phyloP scores from a whole-genome alignment of 495 filamentous ascomycete species.

The Penicillium turbatum region DNA sequence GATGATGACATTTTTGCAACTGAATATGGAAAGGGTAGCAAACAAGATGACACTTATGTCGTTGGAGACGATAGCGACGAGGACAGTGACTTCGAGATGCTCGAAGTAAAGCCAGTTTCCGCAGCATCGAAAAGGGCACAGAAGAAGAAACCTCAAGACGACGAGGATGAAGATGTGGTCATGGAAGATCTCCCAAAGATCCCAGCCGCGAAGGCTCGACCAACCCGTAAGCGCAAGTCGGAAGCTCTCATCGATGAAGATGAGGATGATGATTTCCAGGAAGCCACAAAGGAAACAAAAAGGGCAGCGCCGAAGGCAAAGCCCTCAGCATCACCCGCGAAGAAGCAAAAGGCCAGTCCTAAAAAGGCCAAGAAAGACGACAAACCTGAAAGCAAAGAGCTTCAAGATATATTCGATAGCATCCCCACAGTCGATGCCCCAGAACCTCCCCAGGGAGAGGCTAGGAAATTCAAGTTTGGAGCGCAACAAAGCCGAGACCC shows the following conservation, averaged over 20 bases:
- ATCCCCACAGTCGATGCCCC: slow-evolving; percentile 79
- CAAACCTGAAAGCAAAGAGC: slow-evolving; percentile 54
- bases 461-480: slow-evolving; percentile 67
- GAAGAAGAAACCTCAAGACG: slow-evolving; percentile 44
- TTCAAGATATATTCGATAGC: slow-evolving; percentile 81
- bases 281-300: slow-evolving; percentile 34
- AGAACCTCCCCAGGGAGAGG: slow-evolving; percentile 64
- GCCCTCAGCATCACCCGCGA: slow-evolving; percentile 40
- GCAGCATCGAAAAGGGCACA: slow-evolving; percentile 24
- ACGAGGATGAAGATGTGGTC: slow-evolving; percentile 46
- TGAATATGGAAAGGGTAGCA: slow-evolving; percentile 55
- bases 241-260: slow-evolving; percentile 44
- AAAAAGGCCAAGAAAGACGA: slow-evolving; percentile 57
- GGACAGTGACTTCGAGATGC: slow-evolving; percentile 42
- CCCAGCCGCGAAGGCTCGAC: slow-evolving; percentile 30
- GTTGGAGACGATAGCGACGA: slow-evolving; percentile 58
- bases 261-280: slow-evolving; percentile 31
- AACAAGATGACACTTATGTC: slow-evolving; percentile 67
- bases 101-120: slow-evolving; percentile 36
- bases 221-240: slow-evolving; percentile 55
- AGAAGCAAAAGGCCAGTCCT: slow-evolving; percentile 55
- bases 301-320: slow-evolving; percentile 26
- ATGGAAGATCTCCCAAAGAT: slow-evolving; percentile 43
- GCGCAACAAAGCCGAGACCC: slow-evolving; percentile 54
- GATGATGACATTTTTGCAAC: slow-evolving; percentile 71